phyloP scores from a whole-genome alignment of 2,329 filamentous ascomycete genomes.

The Ascochyta koolunga region DNA sequence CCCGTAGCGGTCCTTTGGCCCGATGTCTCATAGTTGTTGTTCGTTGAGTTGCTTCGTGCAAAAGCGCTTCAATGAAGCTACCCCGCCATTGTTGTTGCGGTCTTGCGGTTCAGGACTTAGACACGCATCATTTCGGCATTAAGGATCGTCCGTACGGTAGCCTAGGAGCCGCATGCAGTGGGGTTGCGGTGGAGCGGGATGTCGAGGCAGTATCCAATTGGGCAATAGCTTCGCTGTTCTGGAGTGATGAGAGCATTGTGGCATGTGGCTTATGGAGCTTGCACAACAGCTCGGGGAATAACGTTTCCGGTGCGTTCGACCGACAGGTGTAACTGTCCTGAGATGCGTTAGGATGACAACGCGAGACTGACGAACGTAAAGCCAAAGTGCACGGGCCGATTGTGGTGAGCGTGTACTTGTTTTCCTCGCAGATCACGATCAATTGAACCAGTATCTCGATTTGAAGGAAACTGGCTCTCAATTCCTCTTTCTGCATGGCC shows the following conservation, averaged over 20 bases:
- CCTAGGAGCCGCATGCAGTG: slow-evolving; percentile 29
- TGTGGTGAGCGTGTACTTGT: background rate
- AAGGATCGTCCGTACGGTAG: slow-evolving; percentile 28
- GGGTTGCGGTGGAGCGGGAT: slow-evolving; percentile 11
- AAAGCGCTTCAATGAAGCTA: background rate
- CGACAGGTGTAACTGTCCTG: slow-evolving; percentile 20
- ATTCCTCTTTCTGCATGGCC: background rate
- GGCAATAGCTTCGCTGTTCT: slow-evolving; percentile 4
- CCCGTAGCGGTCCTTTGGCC: slow-evolving; percentile 1
- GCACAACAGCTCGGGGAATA: slow-evolving; percentile 11
- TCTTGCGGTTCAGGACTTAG: slow-evolving; percentile 19
- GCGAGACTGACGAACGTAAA: slow-evolving; percentile 4
- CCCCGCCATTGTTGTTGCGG: slow-evolving; percentile 22
- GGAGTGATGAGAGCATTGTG: slow-evolving; percentile 11
- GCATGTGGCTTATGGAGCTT: slow-evolving; percentile 23
- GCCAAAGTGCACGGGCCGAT: slow-evolving; percentile 2
- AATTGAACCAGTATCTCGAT: slow-evolving; percentile 1
- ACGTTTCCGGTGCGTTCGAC: slow-evolving; percentile 31
- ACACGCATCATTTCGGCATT: slow-evolving; percentile 18
- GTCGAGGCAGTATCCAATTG: slow-evolving; percentile 10
- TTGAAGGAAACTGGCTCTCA: background rate
- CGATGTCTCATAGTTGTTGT: background rate
- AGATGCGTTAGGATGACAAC: slow-evolving; percentile 3
- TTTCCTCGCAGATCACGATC: slow-evolving; percentile 11
- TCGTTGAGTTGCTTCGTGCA: background rate